Conservation (phyloP, 2,329 filamentous ascomycete species). For the Cordyceps cicadae region DNA sequence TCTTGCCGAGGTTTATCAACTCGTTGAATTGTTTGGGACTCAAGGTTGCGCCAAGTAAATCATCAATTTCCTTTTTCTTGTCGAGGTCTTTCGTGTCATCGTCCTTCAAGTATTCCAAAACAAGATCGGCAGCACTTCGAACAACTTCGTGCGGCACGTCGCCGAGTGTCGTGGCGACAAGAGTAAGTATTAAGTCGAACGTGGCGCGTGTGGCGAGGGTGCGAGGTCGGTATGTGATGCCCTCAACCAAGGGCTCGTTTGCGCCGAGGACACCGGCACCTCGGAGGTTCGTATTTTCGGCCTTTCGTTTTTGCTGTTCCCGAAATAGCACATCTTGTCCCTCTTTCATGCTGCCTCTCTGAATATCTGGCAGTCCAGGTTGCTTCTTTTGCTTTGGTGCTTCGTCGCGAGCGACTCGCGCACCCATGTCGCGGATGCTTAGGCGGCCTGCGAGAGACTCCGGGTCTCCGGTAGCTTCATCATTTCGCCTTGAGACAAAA, state of each 20-base stretch:
- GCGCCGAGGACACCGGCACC: slow-evolving; percentile 74
- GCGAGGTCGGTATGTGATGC: slow-evolving; percentile 81
- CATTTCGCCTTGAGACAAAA: slow-evolving; percentile 83
- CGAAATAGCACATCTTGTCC: slow-evolving; percentile 75
- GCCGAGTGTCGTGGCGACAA: slow-evolving; percentile 79
- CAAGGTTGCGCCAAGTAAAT: slow-evolving; percentile 76
- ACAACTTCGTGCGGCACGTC: slow-evolving; percentile 90
- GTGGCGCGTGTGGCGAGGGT: slow-evolving; percentile 87
- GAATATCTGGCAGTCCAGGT: slow-evolving; percentile 57
- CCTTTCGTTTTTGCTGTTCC: slow-evolving; percentile 81
- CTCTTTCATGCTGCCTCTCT: slow-evolving; percentile 68
- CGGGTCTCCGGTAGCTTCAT: slow-evolving; percentile 93
- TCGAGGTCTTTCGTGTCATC: slow-evolving; percentile 95
- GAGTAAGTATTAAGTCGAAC: slow-evolving; percentile 88
- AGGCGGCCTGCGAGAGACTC: slow-evolving; percentile 93
- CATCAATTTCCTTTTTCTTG: slow-evolving; percentile 96
- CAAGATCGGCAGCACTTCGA: slow-evolving; percentile 85
- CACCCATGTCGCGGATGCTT: slow-evolving; percentile 91
- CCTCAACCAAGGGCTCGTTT: slow-evolving; percentile 80
- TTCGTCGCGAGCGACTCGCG: slow-evolving; percentile 67
- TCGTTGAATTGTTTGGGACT: slow-evolving; percentile 92
- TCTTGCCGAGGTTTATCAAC: slow-evolving; percentile 91
- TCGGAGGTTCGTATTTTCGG: slow-evolving; percentile 57
- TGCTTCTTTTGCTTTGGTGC: slow-evolving; percentile 76
- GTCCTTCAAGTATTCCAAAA: slow-evolving; percentile 87